A percentile compares a stretch with the other conserved stretches of the same genome.
phyloP scores from a whole-genome alignment of 1,139 yeast species.

The Geotrichum reessii region DNA sequence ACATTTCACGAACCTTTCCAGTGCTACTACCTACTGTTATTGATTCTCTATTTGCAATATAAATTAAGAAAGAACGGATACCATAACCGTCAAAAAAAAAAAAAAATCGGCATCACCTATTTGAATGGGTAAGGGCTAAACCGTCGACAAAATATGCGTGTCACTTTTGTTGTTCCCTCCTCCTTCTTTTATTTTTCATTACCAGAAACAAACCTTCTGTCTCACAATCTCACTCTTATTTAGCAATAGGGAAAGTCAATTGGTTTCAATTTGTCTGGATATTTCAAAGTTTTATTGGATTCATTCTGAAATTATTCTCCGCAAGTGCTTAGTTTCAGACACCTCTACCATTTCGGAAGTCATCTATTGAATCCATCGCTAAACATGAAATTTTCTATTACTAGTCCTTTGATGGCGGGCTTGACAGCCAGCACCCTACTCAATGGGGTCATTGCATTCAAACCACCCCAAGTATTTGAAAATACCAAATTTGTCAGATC shows the following conservation, averaged over 20 bases:
- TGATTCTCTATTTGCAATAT: background rate
- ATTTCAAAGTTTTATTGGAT: background rate
- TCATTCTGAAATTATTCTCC: background rate
- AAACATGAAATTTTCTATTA: slow-evolving; percentile 8
- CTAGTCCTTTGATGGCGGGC: background rate
- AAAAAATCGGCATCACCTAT: background rate
- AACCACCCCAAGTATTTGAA: slow-evolving; percentile 26
- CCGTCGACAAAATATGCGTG: background rate
- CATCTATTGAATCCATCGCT: background rate
- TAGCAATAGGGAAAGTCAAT: background rate
- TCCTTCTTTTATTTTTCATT: background rate
- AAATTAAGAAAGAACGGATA: no score
- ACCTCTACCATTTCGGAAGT: background rate
- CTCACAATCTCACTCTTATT: background rate
- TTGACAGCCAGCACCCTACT: slow-evolving; percentile 1
- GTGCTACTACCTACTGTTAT: background rate
- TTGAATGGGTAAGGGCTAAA: background rate
- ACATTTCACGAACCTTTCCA: background rate
- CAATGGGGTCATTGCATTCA: slow-evolving; percentile 11
- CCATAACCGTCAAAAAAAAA: no score
- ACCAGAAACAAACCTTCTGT: background rate
- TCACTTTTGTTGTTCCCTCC: background rate
- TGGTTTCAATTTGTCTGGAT: background rate
- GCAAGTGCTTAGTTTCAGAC: background rate
- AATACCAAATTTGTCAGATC: slow-evolving; percentile 31